Conservation (phyloP, 495 filamentous ascomycete species). For the Diplogelasinospora grovesii region DNA sequence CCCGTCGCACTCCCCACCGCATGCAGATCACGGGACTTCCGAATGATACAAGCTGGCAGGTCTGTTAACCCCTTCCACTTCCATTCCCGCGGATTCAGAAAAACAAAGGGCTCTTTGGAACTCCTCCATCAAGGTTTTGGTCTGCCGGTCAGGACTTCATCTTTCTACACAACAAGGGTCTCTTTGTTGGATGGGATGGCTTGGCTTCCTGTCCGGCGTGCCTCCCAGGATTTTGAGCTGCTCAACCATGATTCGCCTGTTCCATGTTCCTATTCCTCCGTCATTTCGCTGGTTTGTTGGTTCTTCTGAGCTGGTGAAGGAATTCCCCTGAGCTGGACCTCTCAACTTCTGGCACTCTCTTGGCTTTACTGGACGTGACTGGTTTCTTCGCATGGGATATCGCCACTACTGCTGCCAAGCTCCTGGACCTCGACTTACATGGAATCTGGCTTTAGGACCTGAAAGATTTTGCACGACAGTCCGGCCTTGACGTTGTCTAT, state of each 20-base stretch:
- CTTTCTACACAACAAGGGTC: slow-evolving; percentile 4
- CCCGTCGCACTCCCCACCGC: slow-evolving; percentile 86
- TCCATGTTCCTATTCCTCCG: slow-evolving; percentile 2
- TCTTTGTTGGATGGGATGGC: slow-evolving; percentile 7
- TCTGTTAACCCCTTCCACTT: slow-evolving; percentile 72
- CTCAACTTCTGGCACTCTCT: slow-evolving; percentile 12
- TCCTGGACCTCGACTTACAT: slow-evolving; percentile 49
- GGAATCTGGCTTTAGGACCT: slow-evolving; percentile 76
- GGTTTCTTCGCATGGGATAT: slow-evolving; percentile 35
- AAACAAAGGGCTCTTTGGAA: slow-evolving; percentile 16
- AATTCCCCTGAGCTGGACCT: slow-evolving; percentile 7
- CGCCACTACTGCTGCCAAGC: slow-evolving; percentile 18
- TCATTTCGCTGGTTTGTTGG: slow-evolving; percentile 16
- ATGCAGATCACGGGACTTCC: slow-evolving; percentile 98
- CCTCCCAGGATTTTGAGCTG: slow-evolving; percentile 3
- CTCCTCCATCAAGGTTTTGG: slow-evolving; percentile 12
- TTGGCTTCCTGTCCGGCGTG: slow-evolving; percentile 4
- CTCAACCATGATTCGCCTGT: slow-evolving; percentile 1
- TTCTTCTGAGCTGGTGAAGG: slow-evolving; percentile 2
- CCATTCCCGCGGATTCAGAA: slow-evolving; percentile 39
- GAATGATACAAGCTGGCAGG: slow-evolving; percentile 99
- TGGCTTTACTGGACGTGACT: slow-evolving; percentile 37
- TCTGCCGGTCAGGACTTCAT: slow-evolving; percentile 10
- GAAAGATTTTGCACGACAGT: slow-evolving; percentile 98
- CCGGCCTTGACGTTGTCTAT: slow-evolving; percentile 95